These are phyloP conservation scores for Pestalotiopsis sp. DNA, from an alignment of 2,329 filamentous ascomycete species.

Conservation along the genomic window DNA sequence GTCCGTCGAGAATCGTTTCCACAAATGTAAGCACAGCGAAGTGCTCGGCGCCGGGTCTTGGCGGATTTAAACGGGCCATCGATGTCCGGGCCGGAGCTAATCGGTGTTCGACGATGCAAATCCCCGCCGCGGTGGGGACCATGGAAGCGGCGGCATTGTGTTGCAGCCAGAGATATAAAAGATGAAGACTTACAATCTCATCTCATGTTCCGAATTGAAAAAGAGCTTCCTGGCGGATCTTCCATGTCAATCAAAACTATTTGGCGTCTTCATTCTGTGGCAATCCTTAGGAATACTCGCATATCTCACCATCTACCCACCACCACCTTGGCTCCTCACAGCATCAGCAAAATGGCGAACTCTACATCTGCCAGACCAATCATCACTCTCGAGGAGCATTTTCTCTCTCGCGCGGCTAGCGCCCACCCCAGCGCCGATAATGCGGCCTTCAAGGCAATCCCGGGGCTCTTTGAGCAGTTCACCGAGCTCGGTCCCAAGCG, in stretches of 20 bases:
- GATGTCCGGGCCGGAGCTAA: neutral
- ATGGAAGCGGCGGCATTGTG: neutral
- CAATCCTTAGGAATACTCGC: neutral
- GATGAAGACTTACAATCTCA: neutral
- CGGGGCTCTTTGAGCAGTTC: conserved; percentile 6
- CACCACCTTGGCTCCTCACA: neutral
- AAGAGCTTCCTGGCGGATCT: neutral
- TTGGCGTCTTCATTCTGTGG: neutral
- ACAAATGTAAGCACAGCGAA: neutral
- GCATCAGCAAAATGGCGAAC: neutral
- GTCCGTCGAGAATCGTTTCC: neutral
- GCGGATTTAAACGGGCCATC: neutral
- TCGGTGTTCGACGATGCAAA: neutral
- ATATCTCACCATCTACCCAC: neutral
- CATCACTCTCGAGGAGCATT: neutral
- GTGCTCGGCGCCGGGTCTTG: neutral
- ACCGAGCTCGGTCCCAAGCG: conserved; percentile 9
- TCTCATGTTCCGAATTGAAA: neutral
- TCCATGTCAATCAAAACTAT: neutral
- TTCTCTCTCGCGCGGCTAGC: neutral
- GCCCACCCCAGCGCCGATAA: conserved; percentile 1
- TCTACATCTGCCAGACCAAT: neutral
- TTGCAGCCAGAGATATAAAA: neutral
- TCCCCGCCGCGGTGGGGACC: neutral
- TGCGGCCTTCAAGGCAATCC: conserved; percentile 5